A percentile compares a stretch with the other conserved stretches of the same genome.
Evolutionary conservation across 495 filamentous ascomycete species (phyloP).

Genomic region (Beverwykella pulmonaria): DNA sequence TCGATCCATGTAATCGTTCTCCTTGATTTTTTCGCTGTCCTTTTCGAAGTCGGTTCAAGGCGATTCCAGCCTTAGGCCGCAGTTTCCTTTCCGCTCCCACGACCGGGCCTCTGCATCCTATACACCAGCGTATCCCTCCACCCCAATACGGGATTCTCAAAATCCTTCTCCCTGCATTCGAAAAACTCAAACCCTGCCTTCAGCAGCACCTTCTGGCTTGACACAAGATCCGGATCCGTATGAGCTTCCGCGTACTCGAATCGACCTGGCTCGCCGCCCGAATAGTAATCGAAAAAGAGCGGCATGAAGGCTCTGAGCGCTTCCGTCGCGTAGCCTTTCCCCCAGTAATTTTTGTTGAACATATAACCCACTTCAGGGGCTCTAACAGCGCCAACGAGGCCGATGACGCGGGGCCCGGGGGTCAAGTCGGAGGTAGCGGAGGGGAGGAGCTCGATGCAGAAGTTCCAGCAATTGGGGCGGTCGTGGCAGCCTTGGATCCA

Average conservation of each 20-base stretch:
- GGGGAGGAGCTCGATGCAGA: constrained; percentile 39
- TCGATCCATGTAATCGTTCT: background rate
- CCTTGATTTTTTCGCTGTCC: background rate
- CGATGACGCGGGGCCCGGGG: constrained; percentile 33
- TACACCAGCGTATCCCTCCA: constrained; percentile 32
- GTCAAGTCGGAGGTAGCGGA: background rate
- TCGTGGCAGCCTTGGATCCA: constrained; percentile 37
- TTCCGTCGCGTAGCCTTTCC: constrained; percentile 37
- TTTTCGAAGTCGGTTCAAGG: background rate
- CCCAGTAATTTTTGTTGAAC: constrained; percentile 35
- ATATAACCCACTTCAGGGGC: constrained; percentile 40
- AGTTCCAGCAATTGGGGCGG: constrained; percentile 33
- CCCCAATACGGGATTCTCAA: constrained; percentile 33
- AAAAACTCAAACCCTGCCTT: constrained; percentile 32
- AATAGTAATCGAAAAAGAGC: constrained; percentile 36
- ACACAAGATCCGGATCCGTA: constrained; percentile 23
- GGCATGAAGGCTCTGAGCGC: constrained; percentile 38
- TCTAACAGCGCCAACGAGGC: constrained; percentile 34
- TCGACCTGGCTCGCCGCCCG: constrained; percentile 15
- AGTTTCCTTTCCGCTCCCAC: background rate
- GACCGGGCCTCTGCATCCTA: constrained; percentile 13
- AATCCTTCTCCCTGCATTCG: constrained; percentile 32
- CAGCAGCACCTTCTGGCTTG: constrained; percentile 36
- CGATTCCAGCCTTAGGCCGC: too few relatives aligned
- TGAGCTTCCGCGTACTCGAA: constrained; percentile 33